Evolutionary conservation across 179 eudicot genomes (phyloP).

Genomic region (Monotropa hypopitys): DNA sequence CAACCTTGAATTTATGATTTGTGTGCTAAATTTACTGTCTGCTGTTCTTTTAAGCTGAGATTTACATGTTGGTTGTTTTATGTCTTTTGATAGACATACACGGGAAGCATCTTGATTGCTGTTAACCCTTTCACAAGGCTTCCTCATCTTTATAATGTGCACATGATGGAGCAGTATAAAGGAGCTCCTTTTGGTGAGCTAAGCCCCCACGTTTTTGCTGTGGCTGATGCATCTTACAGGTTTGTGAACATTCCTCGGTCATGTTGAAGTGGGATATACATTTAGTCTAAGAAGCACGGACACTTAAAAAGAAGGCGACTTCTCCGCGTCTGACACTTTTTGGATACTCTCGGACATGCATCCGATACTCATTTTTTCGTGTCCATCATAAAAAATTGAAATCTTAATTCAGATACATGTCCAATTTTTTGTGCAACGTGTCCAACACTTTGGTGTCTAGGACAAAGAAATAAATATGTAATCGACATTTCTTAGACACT

Average conservation of each 20-base stretch:
- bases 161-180: slow-evolving; percentile 99
- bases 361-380: too few relatives aligned
- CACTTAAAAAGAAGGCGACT: too few relatives aligned
- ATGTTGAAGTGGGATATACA: slow-evolving; percentile 10
- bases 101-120: slow-evolving; percentile 96
- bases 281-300: not conserved
- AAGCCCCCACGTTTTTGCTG: slow-evolving; percentile 99
- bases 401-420: too few relatives aligned
- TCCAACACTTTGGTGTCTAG: too few relatives aligned
- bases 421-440: too few relatives aligned
- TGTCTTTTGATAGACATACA: slow-evolving; percentile 63
- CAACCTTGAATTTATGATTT: not conserved
- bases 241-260: slow-evolving; percentile 17
- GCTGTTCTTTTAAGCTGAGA: not conserved
- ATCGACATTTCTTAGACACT: too few relatives aligned
- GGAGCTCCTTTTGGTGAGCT: slow-evolving; percentile 97
- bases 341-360: too few relatives aligned
- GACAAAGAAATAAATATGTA: too few relatives aligned
- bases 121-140: slow-evolving; percentile 96
- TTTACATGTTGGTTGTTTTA: not conserved
- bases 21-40: not conserved
- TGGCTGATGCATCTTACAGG: slow-evolving; percentile 98
- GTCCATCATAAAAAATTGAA: too few relatives aligned
- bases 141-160: slow-evolving; percentile 83
- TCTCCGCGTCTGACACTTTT: too few relatives aligned